These are phyloP conservation scores for Debaryomycetaceae sp. DNA, from an alignment of 1,139 yeast genomes.

Conservation along the genomic window DNA sequence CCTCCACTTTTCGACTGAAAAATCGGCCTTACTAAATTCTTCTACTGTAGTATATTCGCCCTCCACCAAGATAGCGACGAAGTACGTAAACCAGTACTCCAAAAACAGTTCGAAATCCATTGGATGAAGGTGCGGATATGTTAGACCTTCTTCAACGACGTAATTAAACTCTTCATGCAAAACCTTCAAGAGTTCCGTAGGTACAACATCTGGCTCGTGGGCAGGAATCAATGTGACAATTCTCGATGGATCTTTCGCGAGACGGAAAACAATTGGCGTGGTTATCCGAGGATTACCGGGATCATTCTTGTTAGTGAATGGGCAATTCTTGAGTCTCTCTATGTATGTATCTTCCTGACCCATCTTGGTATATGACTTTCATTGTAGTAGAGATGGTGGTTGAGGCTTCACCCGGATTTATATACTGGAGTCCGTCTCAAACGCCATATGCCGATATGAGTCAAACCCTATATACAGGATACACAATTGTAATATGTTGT, in stretches of 20 bases:
- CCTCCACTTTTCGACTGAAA: constrained; percentile 31
- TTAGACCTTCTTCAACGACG: constrained; percentile 48
- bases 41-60: constrained; percentile 26
- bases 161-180: constrained; percentile 40
- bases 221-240: constrained; percentile 36
- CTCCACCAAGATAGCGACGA: constrained; percentile 43
- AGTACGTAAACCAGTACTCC: constrained; percentile 43
- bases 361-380: no score
- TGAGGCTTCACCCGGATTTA: no score
- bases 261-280: constrained; percentile 22
- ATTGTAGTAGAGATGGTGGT: no score
- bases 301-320: not conserved
- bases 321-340: not conserved
- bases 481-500: no score
- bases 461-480: no score
- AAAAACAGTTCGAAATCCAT: constrained; percentile 31
- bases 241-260: constrained; percentile 26
- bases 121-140: constrained; percentile 41
- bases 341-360: not conserved
- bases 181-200: constrained; percentile 28
- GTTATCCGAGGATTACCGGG: constrained; percentile 19
- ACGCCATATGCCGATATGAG: no score
- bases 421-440: no score
- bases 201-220: constrained; percentile 28
- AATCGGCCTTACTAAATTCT: constrained; percentile 9